Evolutionary conservation across 2,329 filamentous ascomycete species (phyloP), one percentile per base, ranked within the genome.

Genomic region (Acrodontium crateriforme): DNA sequence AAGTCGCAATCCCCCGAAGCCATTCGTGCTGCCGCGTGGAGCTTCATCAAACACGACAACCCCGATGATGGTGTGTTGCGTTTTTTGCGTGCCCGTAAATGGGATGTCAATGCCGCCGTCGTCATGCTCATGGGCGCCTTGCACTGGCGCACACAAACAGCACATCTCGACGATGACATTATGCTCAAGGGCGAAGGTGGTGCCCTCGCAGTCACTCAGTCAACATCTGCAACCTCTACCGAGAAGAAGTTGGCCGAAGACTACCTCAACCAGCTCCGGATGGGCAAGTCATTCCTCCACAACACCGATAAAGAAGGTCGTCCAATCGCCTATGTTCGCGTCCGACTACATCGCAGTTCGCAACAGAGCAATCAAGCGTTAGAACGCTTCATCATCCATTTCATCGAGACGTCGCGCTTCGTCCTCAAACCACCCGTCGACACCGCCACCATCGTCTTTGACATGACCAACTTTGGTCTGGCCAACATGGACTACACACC

Each of bases 401-500:
- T 83, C 19, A 98, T 98, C 44, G 89, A 98, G 62, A 91, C 84
- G 13, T 78, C 82, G 11, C 72, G 89, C 28, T 71, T 94, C 61
- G 63, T 92, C 37, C 62, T 98, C 28, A 63, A 67, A 33, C 69
- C 74, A 15, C 84, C 83, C 0, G 70, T 92, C 16, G 89, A 95
- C 49, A 98, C 89, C 34, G 89, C 87, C 33, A 89, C 81, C 23
- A 72, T 98, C 38, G 60, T 98, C 25, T 98, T 98, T 49, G 89
- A 98, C 53, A 87, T 98, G 81, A 92, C 81, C 6, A 73, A 77
- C 37, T 95, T 95, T 54, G 79, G 79, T 11, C 66, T 95, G 60
- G 78, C 85, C 10, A 98, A 98, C 57, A 95, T 98, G 89, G 89
- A 98, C 54, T 95, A 95, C 53, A 72, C 80, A 0, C 87, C 89